Percentiles rank a stretch among this genome's conserved stretches.
Evolutionary conservation across 2,329 filamentous ascomycete species (phyloP).

Genomic region (Taxawa tesnikishii): DNA sequence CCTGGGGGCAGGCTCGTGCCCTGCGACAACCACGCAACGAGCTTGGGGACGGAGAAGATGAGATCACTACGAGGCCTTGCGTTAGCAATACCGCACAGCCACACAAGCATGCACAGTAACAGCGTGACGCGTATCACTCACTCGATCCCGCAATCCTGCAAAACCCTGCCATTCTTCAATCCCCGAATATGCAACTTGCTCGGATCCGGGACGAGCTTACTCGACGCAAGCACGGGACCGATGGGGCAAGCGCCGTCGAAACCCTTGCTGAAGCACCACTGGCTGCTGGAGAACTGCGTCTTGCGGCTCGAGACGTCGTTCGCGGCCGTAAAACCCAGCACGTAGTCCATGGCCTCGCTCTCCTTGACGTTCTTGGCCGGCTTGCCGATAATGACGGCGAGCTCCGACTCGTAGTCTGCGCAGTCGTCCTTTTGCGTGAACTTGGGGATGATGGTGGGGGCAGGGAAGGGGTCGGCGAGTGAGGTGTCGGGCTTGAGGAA

Average conservation of each 20-base stretch:
- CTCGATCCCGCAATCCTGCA: slow-evolving; percentile 36
- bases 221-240: slow-evolving; percentile 18
- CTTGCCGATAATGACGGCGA: slow-evolving; percentile 44
- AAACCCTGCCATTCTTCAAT: slow-evolving; percentile 33
- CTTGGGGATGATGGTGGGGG: slow-evolving; percentile 40
- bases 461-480: slow-evolving; percentile 41
- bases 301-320: slow-evolving; percentile 53
- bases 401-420: slow-evolving; percentile 48
- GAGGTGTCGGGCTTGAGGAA: slow-evolving; percentile 47
- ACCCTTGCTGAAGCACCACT: slow-evolving; percentile 49
- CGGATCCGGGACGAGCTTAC: slow-evolving; percentile 19
- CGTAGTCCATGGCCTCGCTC: slow-evolving; percentile 43
- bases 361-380: slow-evolving; percentile 43
- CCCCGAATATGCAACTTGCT: slow-evolving; percentile 34
- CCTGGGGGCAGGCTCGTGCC: slow-evolving; percentile 29
- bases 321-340: slow-evolving; percentile 51
- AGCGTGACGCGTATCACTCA: too few relatives aligned
- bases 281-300: slow-evolving; percentile 40
- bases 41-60: slow-evolving; percentile 39
- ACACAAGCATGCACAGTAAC: too few relatives aligned
- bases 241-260: slow-evolving; percentile 46
- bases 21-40: slow-evolving; percentile 26
- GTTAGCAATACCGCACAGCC: too few relatives aligned
- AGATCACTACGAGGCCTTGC: slow-evolving; percentile 29
- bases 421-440: slow-evolving; percentile 40